Percentiles rank a stretch among this genome's conserved stretches.
Evolutionary conservation across 768 basidiomycete species (phyloP).

Genomic region (Tephrocybe rancida): DNA sequence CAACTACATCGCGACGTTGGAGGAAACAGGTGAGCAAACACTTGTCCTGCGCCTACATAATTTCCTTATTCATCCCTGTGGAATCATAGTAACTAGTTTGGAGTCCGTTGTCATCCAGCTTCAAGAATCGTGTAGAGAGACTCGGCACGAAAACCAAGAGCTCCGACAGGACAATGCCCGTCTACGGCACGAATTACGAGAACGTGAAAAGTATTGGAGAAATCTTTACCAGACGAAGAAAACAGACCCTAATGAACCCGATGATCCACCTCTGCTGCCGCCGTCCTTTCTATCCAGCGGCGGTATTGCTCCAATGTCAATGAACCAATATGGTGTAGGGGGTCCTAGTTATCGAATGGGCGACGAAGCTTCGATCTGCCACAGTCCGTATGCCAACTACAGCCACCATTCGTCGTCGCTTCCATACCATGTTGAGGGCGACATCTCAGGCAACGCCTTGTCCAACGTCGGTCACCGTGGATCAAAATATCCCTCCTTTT

Average conservation of each 20-base stretch:
- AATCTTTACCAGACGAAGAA: constrained; percentile 70
- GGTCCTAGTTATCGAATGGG: constrained; percentile 50
- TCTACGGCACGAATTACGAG: constrained; percentile 63
- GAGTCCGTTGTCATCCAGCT: constrained; percentile 85
- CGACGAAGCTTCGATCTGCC: constrained; percentile 47
- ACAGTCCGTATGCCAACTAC: constrained; percentile 49
- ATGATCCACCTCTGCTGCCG: constrained; percentile 54
- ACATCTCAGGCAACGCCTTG: constrained; percentile 30
- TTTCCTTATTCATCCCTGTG: constrained; percentile 15
- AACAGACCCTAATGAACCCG: constrained; percentile 47
- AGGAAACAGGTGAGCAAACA: constrained; percentile 64
- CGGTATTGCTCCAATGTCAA: constrained; percentile 30
- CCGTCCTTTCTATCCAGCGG: constrained; percentile 42
- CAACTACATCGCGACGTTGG: constrained; percentile 86
- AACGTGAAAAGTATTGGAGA: constrained; percentile 77
- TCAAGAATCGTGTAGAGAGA: constrained; percentile 77
- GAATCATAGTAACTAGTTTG: constrained; percentile 67
- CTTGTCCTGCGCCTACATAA: constrained; percentile 11
- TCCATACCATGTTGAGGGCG: constrained; percentile 29
- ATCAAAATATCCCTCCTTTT: constrained; percentile 56
- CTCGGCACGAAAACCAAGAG: constrained; percentile 60
- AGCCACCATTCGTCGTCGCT: constrained; percentile 50
- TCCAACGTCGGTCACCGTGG: constrained; percentile 41
- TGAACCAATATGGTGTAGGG: constrained; percentile 37
- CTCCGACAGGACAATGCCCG: constrained; percentile 67